Base-by-base conservation (phyloP, 192 early-diverging fungal genomes). In the Backusella australiensis region DNA sequence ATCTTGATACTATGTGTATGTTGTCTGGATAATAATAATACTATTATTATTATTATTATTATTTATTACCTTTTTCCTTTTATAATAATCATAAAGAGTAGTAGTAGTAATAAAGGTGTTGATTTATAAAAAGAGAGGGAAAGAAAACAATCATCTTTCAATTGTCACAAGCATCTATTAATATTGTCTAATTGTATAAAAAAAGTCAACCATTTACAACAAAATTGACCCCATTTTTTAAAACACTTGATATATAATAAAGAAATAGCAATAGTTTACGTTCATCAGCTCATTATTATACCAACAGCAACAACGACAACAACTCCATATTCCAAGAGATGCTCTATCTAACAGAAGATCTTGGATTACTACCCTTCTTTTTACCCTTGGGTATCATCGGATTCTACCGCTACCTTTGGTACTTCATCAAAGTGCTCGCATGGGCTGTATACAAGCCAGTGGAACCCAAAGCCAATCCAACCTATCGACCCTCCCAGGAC, bases 371-470 rank as follows among this genome's bases (percentile, higher is more conserved):
- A 7, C 86, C 88, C 19, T 79, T 90, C 59, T 90, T 88, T 69
- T 46, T 90, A 44, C 89, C 89, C 7, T 67, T 90, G 26, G 89
- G 89, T 0, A 87, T 90, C 34, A 80, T 90, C 34, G 89, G 89
- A 1, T 76, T 90, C 34, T 90, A 90, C 53, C 74, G 89, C 29
- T 90, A 89, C 76, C 86, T 90, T 32, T 89, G 88, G 88, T 90
- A 81, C 73, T 67, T 86, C 35, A 82, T 90, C 72, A 85, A 87
- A 78, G 21, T 89, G 3, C 66, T 88, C 5, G 89, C 86, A 21
- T 90, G 84, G 81, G 36, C 67, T n/a, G 78, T 88, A 8, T 90
- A 90, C 75, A 77, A 85, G 29, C 89, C 89, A 3, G 77, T 86
- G 23, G 44, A 76, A 49, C 89, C 89, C 1, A 78, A 79, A 26